Evolutionary conservation across 441 rosid genomes (phyloP).

Genomic region (Gossypium davidsonii): DNA sequence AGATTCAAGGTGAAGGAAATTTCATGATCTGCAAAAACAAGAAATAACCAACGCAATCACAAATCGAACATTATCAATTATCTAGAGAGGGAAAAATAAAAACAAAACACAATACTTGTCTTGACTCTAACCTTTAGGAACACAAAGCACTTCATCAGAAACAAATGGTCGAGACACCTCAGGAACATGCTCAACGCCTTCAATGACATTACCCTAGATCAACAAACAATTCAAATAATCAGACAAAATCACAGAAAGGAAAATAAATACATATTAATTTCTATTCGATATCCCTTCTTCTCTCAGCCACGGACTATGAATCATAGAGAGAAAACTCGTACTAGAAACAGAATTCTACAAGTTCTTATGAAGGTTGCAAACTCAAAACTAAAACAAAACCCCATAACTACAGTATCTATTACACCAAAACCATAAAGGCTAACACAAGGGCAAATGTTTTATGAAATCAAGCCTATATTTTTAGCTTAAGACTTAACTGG

Average conservation of each 20-base stretch:
- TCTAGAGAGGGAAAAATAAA: neutral
- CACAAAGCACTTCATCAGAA: constrained; percentile 22
- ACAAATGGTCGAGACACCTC: constrained; percentile 28
- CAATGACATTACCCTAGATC: constrained; percentile 37
- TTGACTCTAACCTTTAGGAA: constrained; percentile 31
- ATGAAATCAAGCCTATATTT: constrained; percentile 1
- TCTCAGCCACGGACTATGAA: neutral
- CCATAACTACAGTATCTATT: neutral
- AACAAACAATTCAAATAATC: constrained; percentile 19
- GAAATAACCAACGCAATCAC: constrained; percentile 12
- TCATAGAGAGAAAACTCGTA: neutral
- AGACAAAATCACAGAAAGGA: neutral
- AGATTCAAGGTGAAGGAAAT: constrained; percentile 73
- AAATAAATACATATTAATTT: constrained; percentile 2
- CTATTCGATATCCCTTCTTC: neutral
- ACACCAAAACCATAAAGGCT: neutral
- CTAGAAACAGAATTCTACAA: constrained; percentile 1
- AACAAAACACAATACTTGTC: neutral
- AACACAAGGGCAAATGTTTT: neutral
- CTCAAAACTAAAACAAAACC: neutral
- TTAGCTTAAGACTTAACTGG: neutral
- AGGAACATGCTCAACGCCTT: constrained; percentile 27
- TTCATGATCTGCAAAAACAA: constrained; percentile 51
- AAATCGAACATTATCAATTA: constrained; percentile 9
- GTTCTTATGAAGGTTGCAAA: neutral